Base-by-base conservation (phyloP, 192 early-diverging fungal species). In the Chytriomyces confervae region DNA sequence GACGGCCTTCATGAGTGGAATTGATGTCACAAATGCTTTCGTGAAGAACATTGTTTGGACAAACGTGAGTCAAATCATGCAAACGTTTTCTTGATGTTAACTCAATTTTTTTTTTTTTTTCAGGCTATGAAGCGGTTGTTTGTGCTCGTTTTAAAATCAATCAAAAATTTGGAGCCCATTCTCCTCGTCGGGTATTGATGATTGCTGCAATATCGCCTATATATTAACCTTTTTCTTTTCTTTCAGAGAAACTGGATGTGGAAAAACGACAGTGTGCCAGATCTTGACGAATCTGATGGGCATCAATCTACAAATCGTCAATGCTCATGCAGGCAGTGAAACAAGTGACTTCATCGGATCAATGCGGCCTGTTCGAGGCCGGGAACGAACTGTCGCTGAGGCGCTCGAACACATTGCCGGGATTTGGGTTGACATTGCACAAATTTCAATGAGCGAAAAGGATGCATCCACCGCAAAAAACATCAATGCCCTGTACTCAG, bases 201-300 rank as follows among this genome's bases (percentile, higher is more conserved):
- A 18, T 47, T 43, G 13, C 13, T 0, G 16, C 2, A n/a, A n/a
- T 48, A 16, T 68, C 36, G 69, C 53, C 53, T 13, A 29, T 18
- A 51, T 27, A 10, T 50, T 51, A 16, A 16, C 7, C 46, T 61
- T n/a, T 65, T 11, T 65, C 2, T 3, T 18, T 68, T 68, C 16
- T 9, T 10, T 27, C 63, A 76, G 74, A 62, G 98, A 98, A 78
- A 98, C 98, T 20, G 98, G 98, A n/a, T 93, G 93, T 79, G 98
- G 97, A 64, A 99, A 98, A 81, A 99, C 98, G 8, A 98, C 96
- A 23, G 95, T 98, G 4, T 97, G 95, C 82, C 95, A 99, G 82
- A 91, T 99, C 84, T 79, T 99, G 9, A 91, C 95, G 0, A 83
- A 89, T 16, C 82, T 94, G 10, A 85, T 86, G 27, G 65, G 80